phyloP scores from a whole-genome alignment of 495 filamentous ascomycete genomes.

The Neurospora sp. region DNA sequence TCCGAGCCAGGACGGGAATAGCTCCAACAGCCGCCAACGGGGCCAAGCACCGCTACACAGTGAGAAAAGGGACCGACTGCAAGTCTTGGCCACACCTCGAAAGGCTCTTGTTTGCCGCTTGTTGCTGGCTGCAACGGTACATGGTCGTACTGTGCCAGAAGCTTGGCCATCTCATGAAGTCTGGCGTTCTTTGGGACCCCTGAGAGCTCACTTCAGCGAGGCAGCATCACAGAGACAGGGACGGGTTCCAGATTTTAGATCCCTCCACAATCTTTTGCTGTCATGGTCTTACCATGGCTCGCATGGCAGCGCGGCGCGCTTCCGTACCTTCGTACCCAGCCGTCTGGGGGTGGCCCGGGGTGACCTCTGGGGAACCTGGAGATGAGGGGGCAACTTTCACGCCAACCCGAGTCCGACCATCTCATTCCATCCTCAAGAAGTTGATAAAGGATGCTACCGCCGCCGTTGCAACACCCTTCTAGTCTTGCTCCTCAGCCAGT shows the following conservation, averaged over 20 bases:
- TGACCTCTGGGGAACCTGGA: not conserved
- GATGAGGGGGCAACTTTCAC: not conserved
- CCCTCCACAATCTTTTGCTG: not conserved
- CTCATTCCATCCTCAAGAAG: not conserved
- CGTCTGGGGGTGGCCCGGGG: not conserved
- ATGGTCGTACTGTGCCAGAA: not conserved
- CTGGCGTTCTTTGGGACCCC: not conserved
- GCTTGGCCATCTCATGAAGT: not conserved
- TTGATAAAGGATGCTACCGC: not conserved
- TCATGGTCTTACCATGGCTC: not conserved
- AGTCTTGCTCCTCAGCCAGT: not conserved
- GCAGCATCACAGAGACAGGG: not conserved
- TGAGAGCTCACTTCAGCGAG: not conserved
- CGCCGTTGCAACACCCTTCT: not conserved
- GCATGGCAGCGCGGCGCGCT: not conserved
- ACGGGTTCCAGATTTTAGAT: not conserved
- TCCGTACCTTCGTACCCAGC: not conserved
- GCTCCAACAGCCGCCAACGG: not conserved
- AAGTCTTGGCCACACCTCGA: not conserved
- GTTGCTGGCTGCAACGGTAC: not conserved
- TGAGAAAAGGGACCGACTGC: not conserved
- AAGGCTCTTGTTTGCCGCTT: not conserved
- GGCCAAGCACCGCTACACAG: constrained; percentile 2
- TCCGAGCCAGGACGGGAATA: constrained; percentile 7
- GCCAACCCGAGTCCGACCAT: not conserved